Evolutionary conservation across 257 asterid species (phyloP).

Genomic region (Gentiana macrophylla): DNA sequence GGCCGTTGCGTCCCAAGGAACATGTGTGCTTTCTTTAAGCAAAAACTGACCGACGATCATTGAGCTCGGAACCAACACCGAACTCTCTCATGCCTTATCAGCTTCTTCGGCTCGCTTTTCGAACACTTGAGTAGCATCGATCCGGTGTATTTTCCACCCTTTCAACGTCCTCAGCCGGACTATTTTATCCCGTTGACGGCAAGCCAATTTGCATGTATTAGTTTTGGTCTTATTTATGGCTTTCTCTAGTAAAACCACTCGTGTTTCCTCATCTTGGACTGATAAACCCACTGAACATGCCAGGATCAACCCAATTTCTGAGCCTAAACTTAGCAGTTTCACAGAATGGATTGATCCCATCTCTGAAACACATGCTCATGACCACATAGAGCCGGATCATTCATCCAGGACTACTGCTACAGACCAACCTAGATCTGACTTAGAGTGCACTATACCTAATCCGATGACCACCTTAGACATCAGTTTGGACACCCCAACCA

Average conservation of each 20-base stretch:
- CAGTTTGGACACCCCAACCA: too few relatives aligned
- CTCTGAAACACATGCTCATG: too few relatives aligned
- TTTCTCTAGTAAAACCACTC: constrained; percentile 30
- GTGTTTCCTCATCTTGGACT: constrained; percentile 24
- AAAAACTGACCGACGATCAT: constrained; percentile 40
- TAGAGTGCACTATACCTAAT: too few relatives aligned
- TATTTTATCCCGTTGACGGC: constrained; percentile 51
- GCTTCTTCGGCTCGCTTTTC: constrained; percentile 29
- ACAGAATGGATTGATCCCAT: too few relatives aligned
- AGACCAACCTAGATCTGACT: too few relatives aligned
- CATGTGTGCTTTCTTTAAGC: constrained; percentile 9
- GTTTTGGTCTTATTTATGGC: constrained; percentile 45
- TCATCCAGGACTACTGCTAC: too few relatives aligned
- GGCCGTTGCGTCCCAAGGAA: too few relatives aligned
- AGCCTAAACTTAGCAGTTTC: too few relatives aligned
- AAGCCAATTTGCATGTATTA: constrained; percentile 50
- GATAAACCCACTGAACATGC: constrained; percentile 1
- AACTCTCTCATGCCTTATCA: constrained; percentile 52
- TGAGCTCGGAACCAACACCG: constrained; percentile 45
- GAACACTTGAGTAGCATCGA: constrained; percentile 71
- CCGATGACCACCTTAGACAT: too few relatives aligned
- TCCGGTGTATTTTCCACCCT: constrained; percentile 68
- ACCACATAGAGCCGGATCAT: too few relatives aligned
- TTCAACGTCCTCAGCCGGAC: constrained; percentile 29
- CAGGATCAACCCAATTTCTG: too few relatives aligned